Evolutionary conservation across 148 eudicot species (phyloP).

Genomic region (Rhododendron mucronatum): DNA sequence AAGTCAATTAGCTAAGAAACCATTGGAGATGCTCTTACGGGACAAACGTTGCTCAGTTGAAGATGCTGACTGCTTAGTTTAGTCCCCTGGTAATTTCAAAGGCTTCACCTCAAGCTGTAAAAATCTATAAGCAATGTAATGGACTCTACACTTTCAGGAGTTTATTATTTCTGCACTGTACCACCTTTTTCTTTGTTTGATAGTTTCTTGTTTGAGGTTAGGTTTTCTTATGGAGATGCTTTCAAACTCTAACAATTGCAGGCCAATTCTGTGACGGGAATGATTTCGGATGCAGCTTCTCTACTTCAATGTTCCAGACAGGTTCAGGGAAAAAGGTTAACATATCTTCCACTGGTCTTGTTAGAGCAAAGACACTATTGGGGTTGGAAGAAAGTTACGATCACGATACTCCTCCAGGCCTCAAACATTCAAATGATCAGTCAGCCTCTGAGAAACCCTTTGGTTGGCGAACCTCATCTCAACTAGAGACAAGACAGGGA

Average conservation of each 20-base stretch:
- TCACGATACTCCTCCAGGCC: constrained; percentile 27
- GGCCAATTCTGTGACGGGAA: constrained; percentile 25
- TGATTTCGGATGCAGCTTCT: constrained; percentile 19
- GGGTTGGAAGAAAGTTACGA: constrained; percentile 43
- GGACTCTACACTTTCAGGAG: neutral
- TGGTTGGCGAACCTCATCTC: constrained; percentile 19
- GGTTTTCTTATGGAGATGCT: neutral
- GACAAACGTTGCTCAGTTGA: neutral
- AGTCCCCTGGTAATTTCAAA: neutral
- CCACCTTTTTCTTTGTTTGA: neutral
- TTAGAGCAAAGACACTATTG: constrained; percentile 64
- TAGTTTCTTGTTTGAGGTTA: neutral
- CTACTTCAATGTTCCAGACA: constrained; percentile 78
- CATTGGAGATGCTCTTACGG: neutral
- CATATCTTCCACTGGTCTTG: constrained; percentile 64
- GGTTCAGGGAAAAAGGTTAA: constrained; percentile 79
- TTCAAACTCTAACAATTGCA: constrained; percentile 16
- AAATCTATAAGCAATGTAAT: neutral
- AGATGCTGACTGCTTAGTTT: neutral
- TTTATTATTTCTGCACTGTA: neutral
- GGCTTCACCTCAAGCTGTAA: neutral
- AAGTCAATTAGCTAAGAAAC: neutral
- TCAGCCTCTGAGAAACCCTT: constrained; percentile 16
- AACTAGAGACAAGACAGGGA: constrained; percentile 11
- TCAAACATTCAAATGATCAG: constrained; percentile 30